These are phyloP conservation scores for Lineolata rhizophorae DNA, from an alignment of 495 filamentous ascomycete genomes.

Conservation along the genomic window DNA sequence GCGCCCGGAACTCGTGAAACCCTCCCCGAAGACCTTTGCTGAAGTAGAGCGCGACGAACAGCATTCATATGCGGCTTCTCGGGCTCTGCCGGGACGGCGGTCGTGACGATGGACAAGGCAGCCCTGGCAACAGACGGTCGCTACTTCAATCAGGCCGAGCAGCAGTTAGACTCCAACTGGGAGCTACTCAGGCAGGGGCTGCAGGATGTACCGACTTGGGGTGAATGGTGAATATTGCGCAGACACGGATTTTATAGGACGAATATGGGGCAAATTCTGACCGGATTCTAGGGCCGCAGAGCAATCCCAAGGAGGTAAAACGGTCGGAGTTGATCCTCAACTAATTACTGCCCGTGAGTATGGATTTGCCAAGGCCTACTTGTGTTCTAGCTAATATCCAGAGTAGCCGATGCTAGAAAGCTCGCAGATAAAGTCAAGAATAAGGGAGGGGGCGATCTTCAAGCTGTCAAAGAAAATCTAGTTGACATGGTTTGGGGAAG, in stretches of 20 bases:
- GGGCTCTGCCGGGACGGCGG: conserved; percentile 83
- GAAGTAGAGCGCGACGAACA: too few species aligned
- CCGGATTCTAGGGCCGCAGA: conserved; percentile 43
- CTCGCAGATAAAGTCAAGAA: conserved; percentile 73
- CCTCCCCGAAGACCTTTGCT: too few species aligned
- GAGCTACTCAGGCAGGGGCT: conserved; percentile 75
- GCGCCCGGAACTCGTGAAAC: too few species aligned
- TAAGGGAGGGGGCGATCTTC: conserved; percentile 55
- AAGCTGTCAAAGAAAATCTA: conserved; percentile 55
- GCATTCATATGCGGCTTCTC: conserved; percentile 87
- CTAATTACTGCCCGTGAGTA: conserved; percentile 50
- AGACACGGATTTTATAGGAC: neutral
- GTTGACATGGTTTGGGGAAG: conserved; percentile 73
- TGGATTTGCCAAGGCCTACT: conserved; percentile 21
- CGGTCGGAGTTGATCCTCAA: conserved; percentile 78
- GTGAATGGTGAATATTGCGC: conserved; percentile 51
- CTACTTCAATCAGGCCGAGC: conserved; percentile 92
- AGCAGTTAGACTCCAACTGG: conserved; percentile 90
- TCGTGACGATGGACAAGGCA: conserved; percentile 70
- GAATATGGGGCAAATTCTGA: conserved; percentile 3
- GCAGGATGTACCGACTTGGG: conserved; percentile 88
- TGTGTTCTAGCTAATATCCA: conserved; percentile 6
- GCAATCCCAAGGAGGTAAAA: conserved; percentile 63
- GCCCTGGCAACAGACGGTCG: conserved; percentile 87
- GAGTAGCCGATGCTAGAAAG: conserved; percentile 63